A percentile compares a stretch with the other conserved stretches of the same genome.
Evolutionary conservation across 2,329 filamentous ascomycete genomes (phyloP).

Genomic region (Davidsoniella virescens): DNA sequence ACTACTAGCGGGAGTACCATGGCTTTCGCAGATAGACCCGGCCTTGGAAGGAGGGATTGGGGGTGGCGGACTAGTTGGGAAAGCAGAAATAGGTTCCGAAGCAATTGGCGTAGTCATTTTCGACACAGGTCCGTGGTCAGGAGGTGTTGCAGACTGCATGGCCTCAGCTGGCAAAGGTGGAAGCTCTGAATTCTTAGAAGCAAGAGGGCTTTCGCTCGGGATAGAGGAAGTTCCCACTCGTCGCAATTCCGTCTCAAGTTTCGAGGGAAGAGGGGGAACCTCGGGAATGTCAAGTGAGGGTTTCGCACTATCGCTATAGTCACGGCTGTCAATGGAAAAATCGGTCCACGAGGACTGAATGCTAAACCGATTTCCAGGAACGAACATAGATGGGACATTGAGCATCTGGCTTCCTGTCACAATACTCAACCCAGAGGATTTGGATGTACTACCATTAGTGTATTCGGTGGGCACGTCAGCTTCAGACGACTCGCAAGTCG

Average conservation of each 20-base stretch:
- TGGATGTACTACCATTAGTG: not conserved
- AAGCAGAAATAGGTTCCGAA: constrained; percentile 14
- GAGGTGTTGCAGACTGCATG: not conserved
- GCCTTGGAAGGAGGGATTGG: constrained; percentile 26
- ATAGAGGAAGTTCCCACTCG: too few relatives aligned
- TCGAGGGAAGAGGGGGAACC: constrained; percentile 14
- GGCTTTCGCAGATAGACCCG: constrained; percentile 7
- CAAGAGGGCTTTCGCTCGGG: constrained; percentile 4
- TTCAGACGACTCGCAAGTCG: constrained; percentile 26
- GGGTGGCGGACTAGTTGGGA: constrained; percentile 35
- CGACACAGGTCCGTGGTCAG: not conserved
- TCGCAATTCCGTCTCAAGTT: not conserved
- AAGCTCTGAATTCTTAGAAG: constrained; percentile 6
- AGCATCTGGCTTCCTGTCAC: constrained; percentile 29
- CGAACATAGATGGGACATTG: constrained; percentile 28
- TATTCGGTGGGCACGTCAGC: constrained; percentile 18
- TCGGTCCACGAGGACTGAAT: constrained; percentile 46
- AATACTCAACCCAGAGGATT: constrained; percentile 14
- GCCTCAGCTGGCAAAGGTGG: constrained; percentile 7
- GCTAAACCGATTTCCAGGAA: constrained; percentile 31
- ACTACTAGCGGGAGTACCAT: constrained; percentile 11
- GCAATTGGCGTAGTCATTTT: not conserved
- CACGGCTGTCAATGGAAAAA: constrained; percentile 38
- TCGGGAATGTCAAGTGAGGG: constrained; percentile 5
- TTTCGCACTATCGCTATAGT: constrained; percentile 16